phyloP scores from a whole-genome alignment of 2,329 filamentous ascomycete genomes.

The Nothophoma quercina region DNA sequence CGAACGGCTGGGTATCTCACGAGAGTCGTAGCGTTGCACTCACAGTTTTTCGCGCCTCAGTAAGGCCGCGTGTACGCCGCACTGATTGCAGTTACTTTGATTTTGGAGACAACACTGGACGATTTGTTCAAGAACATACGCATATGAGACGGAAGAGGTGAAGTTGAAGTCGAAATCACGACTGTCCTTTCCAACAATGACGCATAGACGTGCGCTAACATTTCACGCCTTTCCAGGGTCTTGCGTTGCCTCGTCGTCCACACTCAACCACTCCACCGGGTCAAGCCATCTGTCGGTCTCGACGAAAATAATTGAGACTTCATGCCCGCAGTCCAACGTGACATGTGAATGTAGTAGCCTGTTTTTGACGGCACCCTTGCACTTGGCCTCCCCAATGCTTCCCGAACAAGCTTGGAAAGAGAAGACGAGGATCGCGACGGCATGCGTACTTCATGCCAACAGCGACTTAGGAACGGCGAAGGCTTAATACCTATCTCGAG shows the following conservation, averaged over 20 bases:
- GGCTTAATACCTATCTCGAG: too few species aligned
- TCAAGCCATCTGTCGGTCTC: constrained; percentile 11
- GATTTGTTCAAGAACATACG: too few species aligned
- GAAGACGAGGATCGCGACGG: too few species aligned
- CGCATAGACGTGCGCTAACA: constrained; percentile 3
- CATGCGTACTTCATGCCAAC: too few species aligned
- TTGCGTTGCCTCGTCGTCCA: neutral
- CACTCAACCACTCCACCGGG: constrained; percentile 7
- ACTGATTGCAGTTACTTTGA: neutral
- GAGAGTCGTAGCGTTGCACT: neutral
- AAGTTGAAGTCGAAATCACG: neutral
- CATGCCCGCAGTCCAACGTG: neutral
- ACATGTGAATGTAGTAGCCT: constrained; percentile 10
- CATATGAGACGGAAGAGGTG: neutral
- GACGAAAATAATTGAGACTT: constrained; percentile 3
- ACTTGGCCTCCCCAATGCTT: neutral
- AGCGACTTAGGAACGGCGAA: too few species aligned
- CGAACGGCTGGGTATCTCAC: constrained; percentile 3
- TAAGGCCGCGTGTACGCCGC: neutral
- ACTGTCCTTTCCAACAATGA: constrained; percentile 1
- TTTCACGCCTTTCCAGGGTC: neutral
- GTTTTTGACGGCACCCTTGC: neutral
- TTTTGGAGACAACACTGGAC: neutral
- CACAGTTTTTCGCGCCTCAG: neutral
- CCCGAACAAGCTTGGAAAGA: neutral